A percentile compares a stretch with the other conserved stretches of the same genome.
Conservation (phyloP, 768 basidiomycete genomes). For the Kwoniella europaea region DNA sequence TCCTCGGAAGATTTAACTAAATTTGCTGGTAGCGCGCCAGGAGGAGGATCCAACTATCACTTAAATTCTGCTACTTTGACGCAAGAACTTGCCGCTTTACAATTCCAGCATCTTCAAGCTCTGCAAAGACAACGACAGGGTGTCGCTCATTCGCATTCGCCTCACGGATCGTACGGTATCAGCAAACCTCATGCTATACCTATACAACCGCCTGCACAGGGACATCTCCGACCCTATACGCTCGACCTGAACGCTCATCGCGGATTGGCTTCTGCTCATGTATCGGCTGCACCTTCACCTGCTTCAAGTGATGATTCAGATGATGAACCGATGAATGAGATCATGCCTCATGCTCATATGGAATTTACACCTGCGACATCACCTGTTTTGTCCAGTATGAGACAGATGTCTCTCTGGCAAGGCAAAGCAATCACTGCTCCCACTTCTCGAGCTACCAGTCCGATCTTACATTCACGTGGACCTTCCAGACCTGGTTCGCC, state of each 20-base stretch:
- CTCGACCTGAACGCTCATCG: slow-evolving; percentile 39
- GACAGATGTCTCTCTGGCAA: slow-evolving; percentile 56
- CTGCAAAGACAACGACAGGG: slow-evolving; percentile 32
- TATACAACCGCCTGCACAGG: slow-evolving; percentile 7
- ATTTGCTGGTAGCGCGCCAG: slow-evolving; percentile 34
- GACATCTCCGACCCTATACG: slow-evolving; percentile 40
- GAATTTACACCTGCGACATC: slow-evolving; percentile 54
- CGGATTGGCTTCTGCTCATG: slow-evolving; percentile 41
- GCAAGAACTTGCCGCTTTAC: slow-evolving; percentile 47
- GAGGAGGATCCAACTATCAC: slow-evolving; percentile 24
- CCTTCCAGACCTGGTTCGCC: slow-evolving; percentile 54
- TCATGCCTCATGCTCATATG: slow-evolving; percentile 37
- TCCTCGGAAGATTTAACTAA: slow-evolving; percentile 55
- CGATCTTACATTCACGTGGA: slow-evolving; percentile 37
- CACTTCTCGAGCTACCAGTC: slow-evolving; percentile 44
- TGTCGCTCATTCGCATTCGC: slow-evolving; percentile 10
- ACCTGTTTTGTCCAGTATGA: slow-evolving; percentile 58
- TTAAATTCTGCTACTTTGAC: slow-evolving; percentile 43
- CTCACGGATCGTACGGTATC: slow-evolving; percentile 3
- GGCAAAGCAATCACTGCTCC: slow-evolving; percentile 53
- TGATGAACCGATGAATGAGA: slow-evolving; percentile 44
- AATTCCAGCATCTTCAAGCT: slow-evolving; percentile 48
- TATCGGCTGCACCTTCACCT: slow-evolving; percentile 52
- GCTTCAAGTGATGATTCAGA: slow-evolving; percentile 54
- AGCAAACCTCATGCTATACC: slow-evolving; percentile 16